A percentile compares a stretch with the other conserved stretches of the same genome.
Conservation (phyloP, 2,329 filamentous ascomycete species). For the Apiospora pterosperma region DNA sequence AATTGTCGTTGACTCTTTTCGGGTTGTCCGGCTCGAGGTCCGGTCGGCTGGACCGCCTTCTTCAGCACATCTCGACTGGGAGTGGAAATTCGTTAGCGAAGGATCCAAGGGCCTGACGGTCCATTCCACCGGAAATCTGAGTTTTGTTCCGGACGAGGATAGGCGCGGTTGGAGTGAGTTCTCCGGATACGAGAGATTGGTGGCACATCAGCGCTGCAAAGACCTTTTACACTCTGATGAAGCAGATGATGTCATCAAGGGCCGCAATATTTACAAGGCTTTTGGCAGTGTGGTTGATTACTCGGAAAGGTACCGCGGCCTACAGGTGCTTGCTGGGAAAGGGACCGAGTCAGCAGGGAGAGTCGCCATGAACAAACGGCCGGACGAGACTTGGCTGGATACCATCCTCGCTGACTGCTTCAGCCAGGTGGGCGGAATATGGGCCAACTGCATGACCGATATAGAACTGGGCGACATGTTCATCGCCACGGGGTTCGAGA, state of each 20-base stretch:
- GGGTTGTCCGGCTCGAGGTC: slow-evolving; percentile 26
- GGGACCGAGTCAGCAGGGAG: slow-evolving; percentile 15
- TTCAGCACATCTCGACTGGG: slow-evolving; percentile 18
- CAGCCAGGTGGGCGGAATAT: slow-evolving; percentile 34
- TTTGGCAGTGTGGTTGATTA: slow-evolving; percentile 33
- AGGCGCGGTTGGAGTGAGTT: not conserved
- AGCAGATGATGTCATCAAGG: slow-evolving; percentile 28
- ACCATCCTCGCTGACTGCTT: slow-evolving; percentile 26
- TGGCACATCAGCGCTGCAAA: not conserved
- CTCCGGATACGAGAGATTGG: not conserved
- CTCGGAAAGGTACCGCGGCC: slow-evolving; percentile 23
- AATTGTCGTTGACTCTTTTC: slow-evolving; percentile 14
- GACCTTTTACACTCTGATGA: slow-evolving; percentile 18
- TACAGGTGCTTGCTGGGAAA: slow-evolving; percentile 23
- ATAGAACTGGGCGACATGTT: slow-evolving; percentile 24
- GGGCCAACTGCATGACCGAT: slow-evolving; percentile 32
- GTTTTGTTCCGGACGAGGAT: not conserved
- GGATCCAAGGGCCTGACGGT: not conserved
- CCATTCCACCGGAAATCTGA: not conserved
- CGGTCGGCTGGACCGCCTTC: slow-evolving; percentile 12
- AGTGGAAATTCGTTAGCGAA: slow-evolving; percentile 19
- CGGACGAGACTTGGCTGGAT: slow-evolving; percentile 7
- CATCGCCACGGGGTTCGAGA: slow-evolving; percentile 27
- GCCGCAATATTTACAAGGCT: slow-evolving; percentile 32
- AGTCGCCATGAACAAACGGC: not conserved